phyloP scores from a whole-genome alignment of 1,284 basidiomycete genomes.

The Golubevia pallescens region DNA sequence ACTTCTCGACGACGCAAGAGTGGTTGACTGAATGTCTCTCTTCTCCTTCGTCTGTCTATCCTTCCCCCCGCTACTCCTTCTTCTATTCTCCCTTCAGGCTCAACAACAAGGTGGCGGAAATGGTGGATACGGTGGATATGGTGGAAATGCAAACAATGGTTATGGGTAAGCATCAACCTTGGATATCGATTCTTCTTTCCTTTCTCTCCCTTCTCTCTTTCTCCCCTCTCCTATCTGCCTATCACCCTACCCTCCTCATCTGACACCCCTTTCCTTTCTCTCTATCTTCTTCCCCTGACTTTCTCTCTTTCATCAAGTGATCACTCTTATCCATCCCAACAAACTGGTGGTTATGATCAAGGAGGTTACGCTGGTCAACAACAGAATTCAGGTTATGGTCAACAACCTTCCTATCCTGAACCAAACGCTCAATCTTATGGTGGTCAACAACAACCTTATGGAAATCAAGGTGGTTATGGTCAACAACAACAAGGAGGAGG shows the following conservation, averaged over 20 bases:
- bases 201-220: too few species aligned
- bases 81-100: neutral
- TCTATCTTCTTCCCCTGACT: neutral
- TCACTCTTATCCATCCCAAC: conserved; percentile 58
- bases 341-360: conserved; percentile 20
- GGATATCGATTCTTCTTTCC: too few species aligned
- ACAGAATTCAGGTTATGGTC: conserved; percentile 3
- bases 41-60: neutral
- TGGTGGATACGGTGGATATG: conserved; percentile 46
- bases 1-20: too few species aligned
- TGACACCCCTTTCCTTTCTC: neutral
- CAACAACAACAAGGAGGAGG: conserved; percentile 16
- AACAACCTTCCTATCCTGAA: neutral
- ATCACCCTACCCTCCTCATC: too few species aligned
- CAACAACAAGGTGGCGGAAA: conserved; percentile 20
- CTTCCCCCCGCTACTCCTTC: neutral
- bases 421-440: too few species aligned
- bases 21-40: neutral
- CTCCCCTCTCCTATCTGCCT: too few species aligned
- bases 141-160: conserved; percentile 54
- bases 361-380: conserved; percentile 8
- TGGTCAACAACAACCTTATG: conserved; percentile 13
- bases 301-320: too few species aligned
- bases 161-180: conserved; percentile 28
- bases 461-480: neutral